phyloP scores from a whole-genome alignment of 2,329 filamentous ascomycete genomes.

The Hymenoscyphus scutula region DNA sequence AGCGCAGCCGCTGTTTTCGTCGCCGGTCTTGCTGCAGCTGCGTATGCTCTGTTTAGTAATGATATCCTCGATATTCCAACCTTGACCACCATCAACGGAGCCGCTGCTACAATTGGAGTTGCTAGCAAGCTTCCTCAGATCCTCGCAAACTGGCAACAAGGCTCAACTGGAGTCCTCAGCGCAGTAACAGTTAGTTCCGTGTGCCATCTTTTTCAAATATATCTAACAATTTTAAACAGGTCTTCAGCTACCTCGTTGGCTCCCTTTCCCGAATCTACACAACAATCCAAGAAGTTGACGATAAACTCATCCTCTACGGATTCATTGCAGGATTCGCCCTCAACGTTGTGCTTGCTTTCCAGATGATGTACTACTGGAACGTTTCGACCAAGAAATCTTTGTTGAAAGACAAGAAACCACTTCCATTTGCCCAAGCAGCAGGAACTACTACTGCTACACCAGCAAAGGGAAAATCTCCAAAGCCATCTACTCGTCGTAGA shows the following conservation, averaged over 20 bases:
- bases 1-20: constrained; percentile 74
- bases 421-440: constrained; percentile 18
- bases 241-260: constrained; percentile 96
- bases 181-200: constrained; percentile 77
- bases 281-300: constrained; percentile 94
- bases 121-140: constrained; percentile 96
- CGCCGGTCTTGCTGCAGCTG: constrained; percentile 67
- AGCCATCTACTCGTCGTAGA: constrained; percentile 35
- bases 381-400: constrained; percentile 51
- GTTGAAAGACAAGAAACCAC: constrained; percentile 42
- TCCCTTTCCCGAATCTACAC: constrained; percentile 96
- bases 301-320: constrained; percentile 92
- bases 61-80: constrained; percentile 56
- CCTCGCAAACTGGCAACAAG: constrained; percentile 76
- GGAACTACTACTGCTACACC: constrained; percentile 25
- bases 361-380: constrained; percentile 99
- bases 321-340: constrained; percentile 90
- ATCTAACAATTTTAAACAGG: constrained; percentile 50
- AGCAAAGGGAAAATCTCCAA: constrained; percentile 30
- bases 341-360: constrained; percentile 79
- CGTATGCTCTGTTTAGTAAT: constrained; percentile 68
- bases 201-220: neutral
- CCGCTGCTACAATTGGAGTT: constrained; percentile 77
- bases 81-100: constrained; percentile 69
- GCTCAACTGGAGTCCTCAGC: constrained; percentile 90